A percentile compares a stretch with the other conserved stretches of the same genome.
Conservation (phyloP, 257 asterid genomes). For the Nicotiana attenuata region DNA sequence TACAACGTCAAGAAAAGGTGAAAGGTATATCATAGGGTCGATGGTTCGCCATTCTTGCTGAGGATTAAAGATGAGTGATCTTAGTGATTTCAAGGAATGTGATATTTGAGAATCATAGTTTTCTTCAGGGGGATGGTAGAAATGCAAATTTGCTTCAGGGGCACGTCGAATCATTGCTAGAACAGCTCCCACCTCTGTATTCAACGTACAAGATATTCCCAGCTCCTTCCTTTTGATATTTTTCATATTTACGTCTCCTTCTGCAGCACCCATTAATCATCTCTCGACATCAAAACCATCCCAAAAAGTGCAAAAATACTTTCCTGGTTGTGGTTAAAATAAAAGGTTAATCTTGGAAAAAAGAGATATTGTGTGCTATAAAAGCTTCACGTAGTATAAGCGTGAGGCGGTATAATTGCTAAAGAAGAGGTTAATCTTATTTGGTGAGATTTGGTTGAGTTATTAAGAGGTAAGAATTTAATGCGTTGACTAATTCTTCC, state of each 20-base stretch:
- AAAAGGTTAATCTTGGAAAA: not conserved
- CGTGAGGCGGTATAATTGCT: conserved; percentile 24
- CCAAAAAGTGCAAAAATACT: too few species aligned
- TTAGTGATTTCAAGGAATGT: conserved; percentile 60
- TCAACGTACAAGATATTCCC: conserved; percentile 86
- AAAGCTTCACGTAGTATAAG: not conserved
- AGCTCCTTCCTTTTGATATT: conserved; percentile 56
- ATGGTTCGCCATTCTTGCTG: conserved; percentile 70
- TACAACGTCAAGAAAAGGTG: conserved; percentile 77
- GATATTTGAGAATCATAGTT: conserved; percentile 41
- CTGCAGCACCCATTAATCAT: conserved; percentile 28
- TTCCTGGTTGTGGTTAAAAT: not conserved
- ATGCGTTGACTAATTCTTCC: conserved; percentile 35
- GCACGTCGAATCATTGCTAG: conserved; percentile 75
- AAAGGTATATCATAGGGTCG: conserved; percentile 60
- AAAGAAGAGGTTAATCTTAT: conserved; percentile 23
- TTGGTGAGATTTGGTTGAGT: not conserved
- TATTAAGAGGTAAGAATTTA: not conserved
- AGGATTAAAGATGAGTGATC: conserved; percentile 71
- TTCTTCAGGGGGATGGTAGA: conserved; percentile 53
- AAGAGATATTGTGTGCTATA: not conserved
- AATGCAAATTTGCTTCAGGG: conserved; percentile 43
- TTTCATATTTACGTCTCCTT: conserved; percentile 35
- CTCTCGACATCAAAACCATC: too few species aligned
- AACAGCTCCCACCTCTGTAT: conserved; percentile 82